Percentiles rank a stretch among this genome's conserved stretches.
phyloP scores from a whole-genome alignment of 2,329 filamentous ascomycete species.

The Penicillium sp. region DNA sequence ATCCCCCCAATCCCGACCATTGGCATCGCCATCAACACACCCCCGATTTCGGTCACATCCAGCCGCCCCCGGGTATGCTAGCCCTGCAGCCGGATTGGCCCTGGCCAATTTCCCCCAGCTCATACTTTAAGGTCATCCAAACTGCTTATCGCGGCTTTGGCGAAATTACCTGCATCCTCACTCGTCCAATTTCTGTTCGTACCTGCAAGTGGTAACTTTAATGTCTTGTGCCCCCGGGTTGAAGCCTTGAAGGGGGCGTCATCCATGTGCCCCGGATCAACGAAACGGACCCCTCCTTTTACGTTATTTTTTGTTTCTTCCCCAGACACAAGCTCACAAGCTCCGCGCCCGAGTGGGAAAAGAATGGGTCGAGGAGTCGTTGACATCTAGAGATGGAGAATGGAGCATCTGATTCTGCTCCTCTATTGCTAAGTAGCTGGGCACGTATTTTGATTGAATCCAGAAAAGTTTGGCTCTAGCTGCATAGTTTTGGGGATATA shows the following conservation, averaged over 20 bases:
- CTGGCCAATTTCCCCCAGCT: conserved; percentile 23
- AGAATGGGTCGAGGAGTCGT: background rate
- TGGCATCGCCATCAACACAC: background rate
- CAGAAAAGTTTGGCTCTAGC: background rate
- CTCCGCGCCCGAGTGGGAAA: background rate
- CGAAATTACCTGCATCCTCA: conserved; percentile 13
- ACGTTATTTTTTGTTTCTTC: background rate
- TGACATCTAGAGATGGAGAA: no score
- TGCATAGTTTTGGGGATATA: background rate
- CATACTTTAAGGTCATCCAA: conserved; percentile 31
- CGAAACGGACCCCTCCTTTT: background rate
- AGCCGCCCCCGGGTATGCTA: conserved; percentile 20
- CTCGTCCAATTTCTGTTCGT: conserved; percentile 4
- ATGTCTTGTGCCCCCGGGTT: background rate
- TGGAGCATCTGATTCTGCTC: no score
- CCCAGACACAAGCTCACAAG: background rate
- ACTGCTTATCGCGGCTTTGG: conserved; percentile 27
- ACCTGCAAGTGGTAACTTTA: no score
- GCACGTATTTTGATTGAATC: background rate
- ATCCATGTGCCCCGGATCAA: background rate
- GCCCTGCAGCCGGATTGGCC: conserved; percentile 22
- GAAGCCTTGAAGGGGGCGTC: background rate
- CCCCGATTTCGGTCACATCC: conserved; percentile 34
- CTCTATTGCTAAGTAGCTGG: background rate
- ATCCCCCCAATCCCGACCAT: background rate